Base-by-base conservation (phyloP, 2,329 filamentous ascomycete genomes). In the Monosporascus sp. region DNA sequence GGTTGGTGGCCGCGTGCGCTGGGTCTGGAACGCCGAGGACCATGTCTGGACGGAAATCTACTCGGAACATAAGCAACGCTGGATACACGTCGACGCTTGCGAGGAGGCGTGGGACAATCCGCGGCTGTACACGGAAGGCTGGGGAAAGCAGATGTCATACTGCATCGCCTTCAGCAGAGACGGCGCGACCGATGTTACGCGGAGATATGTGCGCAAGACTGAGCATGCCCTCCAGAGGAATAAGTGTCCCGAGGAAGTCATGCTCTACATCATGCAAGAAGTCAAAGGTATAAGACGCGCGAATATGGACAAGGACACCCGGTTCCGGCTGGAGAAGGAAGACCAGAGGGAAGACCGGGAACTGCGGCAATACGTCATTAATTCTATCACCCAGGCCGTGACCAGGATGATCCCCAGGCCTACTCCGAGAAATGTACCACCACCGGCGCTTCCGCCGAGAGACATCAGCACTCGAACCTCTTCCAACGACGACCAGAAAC, bases 31-130 rank as follows among this genome's bases (percentile, higher is more conserved):
- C 63, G 87, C 88, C 31, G 94, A 97, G 71, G 94, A 99, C 69
- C 90, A 97, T 66, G 90, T 97, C 24, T 99, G 94, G 94, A 96
- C 92, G 1, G 94, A 99, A 65, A 88, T 97, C 16, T 99, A 96
- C 74, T 97, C 92, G 3, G 89, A 94, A 58, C 91, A 96, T 72
- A 88, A 94, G 66, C 87, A 88, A 70, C 85, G 91, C 68, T 99
- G 94, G 94, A 81, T 99, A 19, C 93, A 97, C 62, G 91, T 97
- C 44, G 94, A 99, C 70, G 86, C 87, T 37, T 97, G 93, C 66
- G 94, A 97, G 69, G 93, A 93, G 67, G 85, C 89, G 1, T 97
- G 92, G 92, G 94, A 99, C 69, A 91, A 93, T 66, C 94, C 94
- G 49, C 82, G 89, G 47, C 80, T 97, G 9, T 97, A 97, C 72